Evolutionary conservation across 75 land plant species (phyloP).

Genomic region (Pinus tabuliformis): DNA sequence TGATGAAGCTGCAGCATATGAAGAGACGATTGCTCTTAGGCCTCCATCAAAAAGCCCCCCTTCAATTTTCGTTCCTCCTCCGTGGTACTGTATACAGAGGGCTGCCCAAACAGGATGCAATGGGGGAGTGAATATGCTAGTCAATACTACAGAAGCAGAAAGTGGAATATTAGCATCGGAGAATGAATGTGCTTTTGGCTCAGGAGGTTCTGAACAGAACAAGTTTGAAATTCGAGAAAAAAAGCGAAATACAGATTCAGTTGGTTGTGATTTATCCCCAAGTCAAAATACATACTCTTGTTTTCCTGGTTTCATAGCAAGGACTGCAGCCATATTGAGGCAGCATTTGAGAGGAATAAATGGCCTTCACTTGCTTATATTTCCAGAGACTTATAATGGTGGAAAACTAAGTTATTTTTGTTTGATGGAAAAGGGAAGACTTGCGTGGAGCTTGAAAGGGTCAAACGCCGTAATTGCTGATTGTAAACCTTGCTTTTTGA

Average conservation of each 20-base stretch:
- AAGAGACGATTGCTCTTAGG: constrained; percentile 20
- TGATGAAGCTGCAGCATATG: constrained; percentile 38
- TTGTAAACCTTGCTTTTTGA: constrained; percentile 42
- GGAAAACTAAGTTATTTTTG: neutral
- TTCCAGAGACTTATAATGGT: constrained; percentile 21
- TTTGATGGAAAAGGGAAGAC: constrained; percentile 14
- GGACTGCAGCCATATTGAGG: constrained; percentile 32
- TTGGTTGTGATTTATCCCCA: constrained; percentile 1
- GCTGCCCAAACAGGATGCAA: neutral
- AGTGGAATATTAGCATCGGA: neutral
- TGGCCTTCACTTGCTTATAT: constrained; percentile 30
- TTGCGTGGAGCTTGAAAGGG: constrained; percentile 4
- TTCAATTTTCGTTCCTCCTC: constrained; percentile 40
- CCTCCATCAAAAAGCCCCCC: constrained; percentile 49
- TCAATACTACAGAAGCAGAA: neutral
- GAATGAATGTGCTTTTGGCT: neutral
- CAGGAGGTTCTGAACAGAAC: neutral
- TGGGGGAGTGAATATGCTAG: neutral
- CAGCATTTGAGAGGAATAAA: constrained; percentile 23
- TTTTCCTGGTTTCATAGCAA: constrained; percentile 34
- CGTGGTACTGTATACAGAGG: constrained; percentile 41
- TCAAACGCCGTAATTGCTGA: neutral
- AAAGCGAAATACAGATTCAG: neutral
- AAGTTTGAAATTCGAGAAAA: constrained; percentile 1
- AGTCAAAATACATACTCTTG: neutral